Base-by-base conservation (phyloP, 139 green algal genomes). In the Volvox africanus region DNA sequence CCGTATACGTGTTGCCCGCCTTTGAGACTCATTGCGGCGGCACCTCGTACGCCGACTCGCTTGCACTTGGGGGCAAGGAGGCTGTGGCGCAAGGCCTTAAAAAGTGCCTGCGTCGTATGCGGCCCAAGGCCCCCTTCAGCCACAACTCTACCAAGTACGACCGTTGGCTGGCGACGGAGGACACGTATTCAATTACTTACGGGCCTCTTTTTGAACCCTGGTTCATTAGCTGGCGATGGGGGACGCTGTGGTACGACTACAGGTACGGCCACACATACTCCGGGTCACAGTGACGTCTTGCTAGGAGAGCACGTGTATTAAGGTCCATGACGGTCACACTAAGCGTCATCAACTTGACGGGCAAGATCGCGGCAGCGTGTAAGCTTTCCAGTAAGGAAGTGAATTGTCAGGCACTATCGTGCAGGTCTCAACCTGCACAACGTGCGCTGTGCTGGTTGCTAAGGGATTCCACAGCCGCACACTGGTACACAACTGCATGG, bases 201-300 rank as follows among this genome's bases (percentile, higher is more conserved):
- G 9, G 14, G 32, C 21, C 55, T 1, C 76, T 35, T 18, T 91
- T 86, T 26, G 87, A 91, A 61, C 87, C 87, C 2, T 91, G 87
- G 87, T 91, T 91, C 35, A 76, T 91, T 9, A 86, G 87, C 75
- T 86, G 87, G 76, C 87, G 87, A 9, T 82, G 75, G 68, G 50
- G 76, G 24, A 91, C 87, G 61, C 61, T 82, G 88, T 92, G 88
- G 79, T 92, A 82, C 37, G 68, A 82, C 86, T 90, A 90, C 86
- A 75, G 86, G 85, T 89, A 18, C 20, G 71, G 22, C 2, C 67
- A 28, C n/a, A n/a, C n/a, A n/a, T n/a, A n/a, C n/a, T n/a, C n/a
- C n/a, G n/a, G n/a, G n/a, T n/a, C n/a, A n/a, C n/a, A n/a, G n/a
- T n/a, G n/a, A n/a, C n/a, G n/a, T n/a, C n/a, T n/a, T n/a, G n/a